Evolutionary conservation across 2,329 filamentous ascomycete species (phyloP).

Genomic region (Aspergillus quadricinctus): DNA sequence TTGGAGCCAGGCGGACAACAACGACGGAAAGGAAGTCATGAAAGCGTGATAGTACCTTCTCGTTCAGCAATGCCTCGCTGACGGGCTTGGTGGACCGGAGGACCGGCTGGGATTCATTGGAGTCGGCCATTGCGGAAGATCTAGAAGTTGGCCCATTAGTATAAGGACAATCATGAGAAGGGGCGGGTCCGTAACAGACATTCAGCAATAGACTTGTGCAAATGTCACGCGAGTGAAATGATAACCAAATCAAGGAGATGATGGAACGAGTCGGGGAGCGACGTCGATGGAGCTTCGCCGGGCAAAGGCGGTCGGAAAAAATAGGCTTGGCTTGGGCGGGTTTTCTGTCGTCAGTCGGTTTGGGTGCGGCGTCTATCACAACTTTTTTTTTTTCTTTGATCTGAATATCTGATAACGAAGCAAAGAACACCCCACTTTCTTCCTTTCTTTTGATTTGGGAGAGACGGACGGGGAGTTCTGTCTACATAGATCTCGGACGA

Average conservation of each 20-base stretch:
- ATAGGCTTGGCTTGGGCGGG: constrained; percentile 19
- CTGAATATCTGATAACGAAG: constrained; percentile 2
- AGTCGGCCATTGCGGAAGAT: constrained; percentile 52
- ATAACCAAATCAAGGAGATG: constrained; percentile 8
- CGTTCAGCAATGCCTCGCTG: constrained; percentile 96
- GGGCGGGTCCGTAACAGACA: constrained; percentile 9
- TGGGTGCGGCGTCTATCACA: background rate
- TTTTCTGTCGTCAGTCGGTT: constrained; percentile 5
- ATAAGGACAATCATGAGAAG: background rate
- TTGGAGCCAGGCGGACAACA: background rate
- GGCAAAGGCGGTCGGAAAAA: constrained; percentile 39
- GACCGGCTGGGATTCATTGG: constrained; percentile 53
- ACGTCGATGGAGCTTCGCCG: constrained; percentile 21
- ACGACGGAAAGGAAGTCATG: background rate
- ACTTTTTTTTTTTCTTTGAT: constrained; percentile 23
- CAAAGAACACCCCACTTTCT: background rate
- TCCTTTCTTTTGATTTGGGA: background rate
- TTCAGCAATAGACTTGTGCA: constrained; percentile 8
- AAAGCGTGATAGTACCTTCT: constrained; percentile 67
- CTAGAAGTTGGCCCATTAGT: constrained; percentile 16
- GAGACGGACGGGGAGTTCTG: background rate
- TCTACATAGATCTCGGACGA: constrained; percentile 15
- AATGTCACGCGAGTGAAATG: constrained; percentile 7
- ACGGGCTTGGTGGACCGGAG: constrained; percentile 72
- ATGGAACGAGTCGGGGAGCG: constrained; percentile 14